Evolutionary conservation across 768 basidiomycete species (phyloP), one percentile per base, ranked within the genome.

Genomic region (Macrolepiota fuliginosa): DNA sequence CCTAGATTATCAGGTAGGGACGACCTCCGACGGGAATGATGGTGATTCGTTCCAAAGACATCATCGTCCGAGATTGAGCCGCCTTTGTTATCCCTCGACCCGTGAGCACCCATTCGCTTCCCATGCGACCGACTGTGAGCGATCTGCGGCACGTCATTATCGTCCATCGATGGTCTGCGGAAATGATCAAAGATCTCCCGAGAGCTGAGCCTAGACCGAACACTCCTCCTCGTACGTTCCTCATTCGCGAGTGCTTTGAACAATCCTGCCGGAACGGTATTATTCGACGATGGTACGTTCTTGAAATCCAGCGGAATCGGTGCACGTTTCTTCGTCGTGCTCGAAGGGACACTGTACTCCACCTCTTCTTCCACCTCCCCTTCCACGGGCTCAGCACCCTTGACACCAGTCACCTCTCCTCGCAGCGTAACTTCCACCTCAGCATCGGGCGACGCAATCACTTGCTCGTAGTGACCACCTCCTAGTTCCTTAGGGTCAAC

Each of bases 181-280:
- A 82, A 80, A 65, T 88, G 84, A 5, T 90, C 90, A 67, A 86
- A 89, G 54, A 86, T 80, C 63, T 93, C 92, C 47, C 83, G 83
- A 10, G 91, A 92, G 70, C 84, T 79, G 61, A 92, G 80, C 39
- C 91, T 81, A 22, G 92, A 92, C 51, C 90, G 88, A n/a, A 91
- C 89, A 49, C 78, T 79, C 49, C 85, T 79, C 59, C 90, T 83
- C 1, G 88, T 87, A 47, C 87, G 81, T 49, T 92, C 90, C 17
- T 73, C 76, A 46, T 68, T 71, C 17, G 62, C 86, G 54, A 92
- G 78, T 11, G 90, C 89, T 75, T 93, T 93, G 82, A 94, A 94
- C 59, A 94, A 69, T 1, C 91, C 91, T 36, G 92, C 92, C 19
- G 92, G 92, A 9, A 93, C 88, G 5, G 90, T 94, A 67, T 91